A percentile compares a stretch with the other conserved stretches of the same genome.
Evolutionary conservation across 352 stramenopile species (phyloP).

Genomic region (Phytophthora ramorum): DNA sequence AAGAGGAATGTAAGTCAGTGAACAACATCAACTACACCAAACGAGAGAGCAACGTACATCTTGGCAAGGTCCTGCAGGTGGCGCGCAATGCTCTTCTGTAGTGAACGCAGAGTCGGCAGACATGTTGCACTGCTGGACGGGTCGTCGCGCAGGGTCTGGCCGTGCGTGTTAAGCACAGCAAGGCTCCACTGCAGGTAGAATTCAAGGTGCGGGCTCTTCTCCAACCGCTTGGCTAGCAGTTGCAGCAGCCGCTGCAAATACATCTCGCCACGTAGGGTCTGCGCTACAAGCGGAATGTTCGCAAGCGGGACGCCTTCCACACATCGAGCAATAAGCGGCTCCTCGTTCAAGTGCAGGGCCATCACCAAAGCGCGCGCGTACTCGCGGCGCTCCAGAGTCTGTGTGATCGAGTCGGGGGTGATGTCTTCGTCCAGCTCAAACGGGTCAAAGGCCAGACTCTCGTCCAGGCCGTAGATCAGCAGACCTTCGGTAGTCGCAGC

Average conservation of each 20-base stretch:
- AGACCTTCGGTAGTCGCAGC: conserved; percentile 97
- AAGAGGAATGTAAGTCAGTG: conserved; percentile 18
- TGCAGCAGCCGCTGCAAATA: conserved; percentile 94
- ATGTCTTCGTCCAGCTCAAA: conserved; percentile 98
- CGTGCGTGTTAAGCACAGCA: conserved; percentile 94
- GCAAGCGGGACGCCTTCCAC: conserved; percentile 92
- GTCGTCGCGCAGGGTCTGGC: conserved; percentile 83
- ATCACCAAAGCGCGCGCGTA: conserved; percentile 95
- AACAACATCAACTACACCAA: conserved; percentile 13
- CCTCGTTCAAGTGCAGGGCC: conserved; percentile 97
- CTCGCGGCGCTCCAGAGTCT: conserved; percentile 89
- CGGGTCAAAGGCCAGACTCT: conserved; percentile 98
- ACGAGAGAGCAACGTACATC: conserved; percentile 64
- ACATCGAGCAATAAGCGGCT: conserved; percentile 91
- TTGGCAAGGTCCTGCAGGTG: conserved; percentile 88
- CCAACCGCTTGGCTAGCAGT: conserved; percentile 93
- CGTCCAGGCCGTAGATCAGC: conserved; percentile 97
- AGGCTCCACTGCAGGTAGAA: conserved; percentile 98
- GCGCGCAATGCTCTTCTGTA: conserved; percentile 88
- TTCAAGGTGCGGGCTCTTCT: conserved; percentile 95
- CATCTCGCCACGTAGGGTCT: conserved; percentile 86
- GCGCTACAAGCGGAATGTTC: conserved; percentile 92
- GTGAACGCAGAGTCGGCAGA: conserved; percentile 79
- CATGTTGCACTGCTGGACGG: conserved; percentile 67
- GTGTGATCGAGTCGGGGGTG: conserved; percentile 93